Conservation (phyloP, 352 stramenopile genomes). For the Pythium rishiriense region DNA sequence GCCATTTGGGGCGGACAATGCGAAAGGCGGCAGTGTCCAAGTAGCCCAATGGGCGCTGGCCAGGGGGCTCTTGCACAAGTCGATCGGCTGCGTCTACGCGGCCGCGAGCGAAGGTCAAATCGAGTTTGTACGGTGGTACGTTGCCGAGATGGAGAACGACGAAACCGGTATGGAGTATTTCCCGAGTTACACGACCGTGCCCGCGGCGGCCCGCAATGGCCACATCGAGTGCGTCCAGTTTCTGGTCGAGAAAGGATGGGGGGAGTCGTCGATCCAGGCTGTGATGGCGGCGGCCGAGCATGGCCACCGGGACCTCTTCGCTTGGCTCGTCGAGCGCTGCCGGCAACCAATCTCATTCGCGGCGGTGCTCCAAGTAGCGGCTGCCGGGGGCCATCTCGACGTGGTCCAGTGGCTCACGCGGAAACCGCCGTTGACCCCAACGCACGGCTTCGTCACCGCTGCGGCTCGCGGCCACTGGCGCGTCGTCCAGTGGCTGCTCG, state of each 20-base stretch:
- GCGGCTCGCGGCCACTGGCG: background rate
- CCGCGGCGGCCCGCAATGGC: background rate
- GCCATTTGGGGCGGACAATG: background rate
- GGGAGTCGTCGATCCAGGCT: background rate
- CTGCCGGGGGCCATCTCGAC: background rate
- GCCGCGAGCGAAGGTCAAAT: slow-evolving; percentile 3
- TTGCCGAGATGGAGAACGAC: background rate
- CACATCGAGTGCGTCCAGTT: slow-evolving; percentile 3
- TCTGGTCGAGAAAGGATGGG: slow-evolving; percentile 3
- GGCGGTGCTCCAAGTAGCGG: background rate
- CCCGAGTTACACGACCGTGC: background rate
- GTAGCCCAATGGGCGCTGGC: background rate
- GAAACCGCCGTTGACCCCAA: background rate
- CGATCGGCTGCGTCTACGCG: background rate
- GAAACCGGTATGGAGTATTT: background rate
- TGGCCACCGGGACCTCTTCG: background rate
- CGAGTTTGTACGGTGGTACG: slow-evolving; percentile 10
- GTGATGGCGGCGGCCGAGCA: background rate
- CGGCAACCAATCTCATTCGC: background rate
- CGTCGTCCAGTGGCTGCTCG: background rate
- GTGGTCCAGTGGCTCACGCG: background rate
- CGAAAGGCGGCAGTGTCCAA: slow-evolving; percentile 2
- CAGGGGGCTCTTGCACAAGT: background rate
- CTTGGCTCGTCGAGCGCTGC: background rate
- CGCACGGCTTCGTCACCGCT: background rate